A percentile compares a stretch with the other conserved stretches of the same genome.
These are phyloP conservation scores for Phytopythium chamaehyphon DNA, from an alignment of 352 stramenopile genomes.

Conservation along the genomic window DNA sequence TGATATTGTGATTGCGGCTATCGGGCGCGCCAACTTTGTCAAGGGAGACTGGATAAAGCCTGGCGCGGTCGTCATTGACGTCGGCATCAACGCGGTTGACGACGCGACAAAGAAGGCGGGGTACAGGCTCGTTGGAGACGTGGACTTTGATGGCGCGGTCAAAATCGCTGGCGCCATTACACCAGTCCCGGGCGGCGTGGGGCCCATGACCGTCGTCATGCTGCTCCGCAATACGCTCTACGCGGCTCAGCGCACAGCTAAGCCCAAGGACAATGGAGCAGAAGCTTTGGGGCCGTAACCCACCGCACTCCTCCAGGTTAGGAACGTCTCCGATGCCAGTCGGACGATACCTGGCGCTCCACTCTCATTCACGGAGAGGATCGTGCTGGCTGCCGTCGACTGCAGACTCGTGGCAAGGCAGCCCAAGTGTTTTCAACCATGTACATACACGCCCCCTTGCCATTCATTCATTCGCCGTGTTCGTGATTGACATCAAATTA, in stretches of 20 bases:
- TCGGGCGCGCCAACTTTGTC: slow-evolving; percentile 93
- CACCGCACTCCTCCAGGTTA: too few relatives aligned
- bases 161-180: slow-evolving; percentile 93
- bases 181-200: slow-evolving; percentile 94
- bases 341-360: too few relatives aligned
- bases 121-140: slow-evolving; percentile 97
- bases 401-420: not conserved
- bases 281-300: too few relatives aligned
- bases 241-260: slow-evolving; percentile 24
- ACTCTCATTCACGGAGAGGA: too few relatives aligned
- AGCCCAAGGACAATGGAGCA: not conserved
- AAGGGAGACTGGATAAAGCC: slow-evolving; percentile 96
- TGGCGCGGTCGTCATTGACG: slow-evolving; percentile 97
- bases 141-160: slow-evolving; percentile 89
- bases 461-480: too few relatives aligned
- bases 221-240: slow-evolving; percentile 83
- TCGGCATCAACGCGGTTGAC: slow-evolving; percentile 98
- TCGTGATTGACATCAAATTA: too few relatives aligned
- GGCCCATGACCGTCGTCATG: slow-evolving; percentile 98
- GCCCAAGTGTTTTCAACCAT: not conserved
- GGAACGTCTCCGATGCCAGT: too few relatives aligned
- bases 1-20: slow-evolving; percentile 97
- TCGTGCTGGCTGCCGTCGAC: not conserved
- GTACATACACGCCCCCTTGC: not conserved
- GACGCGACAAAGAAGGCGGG: slow-evolving; percentile 62